Base-by-base conservation (phyloP, 768 basidiomycete species). In the Lactarius vividus region DNA sequence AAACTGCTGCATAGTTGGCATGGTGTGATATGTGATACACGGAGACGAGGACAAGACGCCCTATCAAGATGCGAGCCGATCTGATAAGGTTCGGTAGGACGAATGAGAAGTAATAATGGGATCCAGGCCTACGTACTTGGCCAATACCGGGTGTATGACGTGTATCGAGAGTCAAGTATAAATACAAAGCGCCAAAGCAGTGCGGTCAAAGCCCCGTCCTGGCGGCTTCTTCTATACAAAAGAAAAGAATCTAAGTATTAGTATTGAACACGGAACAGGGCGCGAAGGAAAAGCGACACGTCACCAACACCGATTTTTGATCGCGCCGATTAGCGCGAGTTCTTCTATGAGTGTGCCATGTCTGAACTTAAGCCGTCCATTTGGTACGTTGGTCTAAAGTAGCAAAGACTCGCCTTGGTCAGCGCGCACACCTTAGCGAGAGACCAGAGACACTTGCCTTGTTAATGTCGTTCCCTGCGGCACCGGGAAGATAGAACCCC, bases 381-480 rank as follows among this genome's bases (percentile, higher is more conserved):
- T 86, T 2, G 97, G 97, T 6, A 99, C 96, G 71, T 99, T 98
- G n/a, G 97, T 98, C 94, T 96, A 63, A 33, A 64, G 39, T 59
- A 49, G 42, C 33, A 44, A 29, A 26, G 10, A 18, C 39, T 39
- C 16, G 62, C 28, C 33, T 33, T 20, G 13, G n/a, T 57, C 23
- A 57, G 61, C 10, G 40, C 58, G 31, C 23, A n/a, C n/a, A 15
- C 31, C 16, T 15, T 11, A 13, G 65, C n/a, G 15, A 29, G 26
- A 15, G 23, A 23, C 61, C 39, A 63, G 70, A 26, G 11, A 20
- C 4, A 65, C 67, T 44, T 55, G 91, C 94, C 86, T 97, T 98
- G 75, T 97, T 82, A 65, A 98, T 98, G 72, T 96, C 93, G 74
- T 99, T 99, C 3, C 97, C 97, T 7, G 87, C 87, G 1, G 92